Conservation (phyloP, 2,329 filamentous ascomycete genomes). For the Hypoxylon sp. region DNA sequence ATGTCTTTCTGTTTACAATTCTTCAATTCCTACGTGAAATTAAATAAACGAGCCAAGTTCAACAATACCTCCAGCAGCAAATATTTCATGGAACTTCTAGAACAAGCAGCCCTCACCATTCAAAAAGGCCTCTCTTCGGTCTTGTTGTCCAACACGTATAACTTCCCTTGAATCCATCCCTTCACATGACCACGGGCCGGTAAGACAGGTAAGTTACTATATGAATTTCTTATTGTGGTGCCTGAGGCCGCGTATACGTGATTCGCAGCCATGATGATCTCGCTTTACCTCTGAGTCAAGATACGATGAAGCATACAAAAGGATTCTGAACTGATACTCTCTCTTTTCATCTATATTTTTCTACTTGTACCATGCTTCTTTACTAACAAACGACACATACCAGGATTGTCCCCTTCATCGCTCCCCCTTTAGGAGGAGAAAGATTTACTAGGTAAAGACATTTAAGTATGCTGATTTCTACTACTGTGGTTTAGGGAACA, state of each 20-base stretch:
- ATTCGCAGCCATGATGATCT: slow-evolving; percentile 7
- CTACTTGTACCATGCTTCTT: background rate
- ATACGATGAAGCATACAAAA: background rate
- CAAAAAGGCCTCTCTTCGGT: background rate
- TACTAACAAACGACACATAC: background rate
- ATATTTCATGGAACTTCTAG: background rate
- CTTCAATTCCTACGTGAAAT: background rate
- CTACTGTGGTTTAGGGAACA: background rate
- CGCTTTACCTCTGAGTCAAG: background rate
- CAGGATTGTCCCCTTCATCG: background rate
- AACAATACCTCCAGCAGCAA: background rate
- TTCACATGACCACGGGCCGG: background rate
- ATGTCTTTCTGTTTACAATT: background rate
- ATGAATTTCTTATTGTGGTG: background rate
- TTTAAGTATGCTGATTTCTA: background rate
- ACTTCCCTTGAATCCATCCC: background rate
- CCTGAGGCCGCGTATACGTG: background rate
- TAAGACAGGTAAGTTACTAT: background rate
- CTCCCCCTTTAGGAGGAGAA: background rate
- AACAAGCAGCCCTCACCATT: background rate
- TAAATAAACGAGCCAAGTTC: background rate
- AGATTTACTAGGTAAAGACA: too few relatives aligned
- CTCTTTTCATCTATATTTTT: background rate
- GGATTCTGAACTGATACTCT: background rate
- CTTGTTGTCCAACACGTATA: background rate